Evolutionary conservation across 2,329 filamentous ascomycete genomes (phyloP).

Genomic region (Nectriaceae sp.): DNA sequence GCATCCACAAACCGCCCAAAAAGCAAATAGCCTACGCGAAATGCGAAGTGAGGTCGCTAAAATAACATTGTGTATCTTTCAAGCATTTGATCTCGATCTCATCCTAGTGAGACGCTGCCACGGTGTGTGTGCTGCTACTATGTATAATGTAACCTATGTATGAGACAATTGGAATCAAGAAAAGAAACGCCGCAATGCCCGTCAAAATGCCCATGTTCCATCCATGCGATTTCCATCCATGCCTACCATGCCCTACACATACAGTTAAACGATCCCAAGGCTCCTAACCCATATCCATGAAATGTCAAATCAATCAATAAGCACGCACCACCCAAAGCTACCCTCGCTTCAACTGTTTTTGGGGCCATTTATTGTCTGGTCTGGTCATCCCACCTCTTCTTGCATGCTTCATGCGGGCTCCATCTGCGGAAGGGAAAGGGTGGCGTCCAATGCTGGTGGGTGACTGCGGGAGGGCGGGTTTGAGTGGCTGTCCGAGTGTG

Average conservation of each 20-base stretch:
- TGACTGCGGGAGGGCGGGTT: neutral
- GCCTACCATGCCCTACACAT: neutral
- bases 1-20: neutral
- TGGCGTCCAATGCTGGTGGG: constrained; percentile 18
- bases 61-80: neutral
- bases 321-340: neutral
- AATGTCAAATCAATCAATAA: neutral
- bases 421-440: neutral
- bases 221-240: neutral
- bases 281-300: neutral
- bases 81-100: neutral
- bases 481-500: constrained; percentile 11
- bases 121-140: neutral
- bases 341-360: neutral
- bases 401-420: neutral
- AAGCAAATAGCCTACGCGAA: neutral
- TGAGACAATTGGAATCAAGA: neutral
- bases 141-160: neutral
- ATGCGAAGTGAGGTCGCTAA: neutral
- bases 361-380: neutral
- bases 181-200: too few relatives aligned
- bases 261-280: neutral
- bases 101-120: neutral
- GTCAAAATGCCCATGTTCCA: neutral
- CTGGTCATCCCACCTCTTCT: neutral